Evolutionary conservation across 768 basidiomycete genomes (phyloP).

Genomic region (Kwoniella botswanensis): DNA sequence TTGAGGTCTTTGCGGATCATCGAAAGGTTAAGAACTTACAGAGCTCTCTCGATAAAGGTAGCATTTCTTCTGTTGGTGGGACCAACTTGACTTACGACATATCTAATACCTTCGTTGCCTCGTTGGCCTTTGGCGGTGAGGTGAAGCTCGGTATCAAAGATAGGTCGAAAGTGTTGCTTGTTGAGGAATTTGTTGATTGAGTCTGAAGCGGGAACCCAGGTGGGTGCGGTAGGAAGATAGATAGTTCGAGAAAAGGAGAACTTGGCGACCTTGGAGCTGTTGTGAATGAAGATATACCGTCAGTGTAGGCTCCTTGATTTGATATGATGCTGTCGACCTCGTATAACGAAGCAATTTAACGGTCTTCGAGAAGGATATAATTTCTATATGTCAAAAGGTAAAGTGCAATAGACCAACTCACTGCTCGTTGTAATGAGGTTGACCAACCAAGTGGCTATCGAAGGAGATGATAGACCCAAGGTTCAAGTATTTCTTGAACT

Average conservation of each 20-base stretch:
- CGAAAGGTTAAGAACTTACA: slow-evolving; percentile 27
- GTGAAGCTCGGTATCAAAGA: slow-evolving; percentile 24
- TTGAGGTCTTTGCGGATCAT: background rate
- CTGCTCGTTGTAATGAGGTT: slow-evolving; percentile 36
- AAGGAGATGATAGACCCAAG: slow-evolving; percentile 21
- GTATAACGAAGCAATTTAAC: too few relatives aligned
- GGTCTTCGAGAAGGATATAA: too few relatives aligned
- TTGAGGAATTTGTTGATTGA: slow-evolving; percentile 16
- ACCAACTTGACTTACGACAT: slow-evolving; percentile 42
- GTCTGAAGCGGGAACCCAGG: slow-evolving; percentile 24
- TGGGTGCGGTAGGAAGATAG: slow-evolving; percentile 26
- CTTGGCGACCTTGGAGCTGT: slow-evolving; percentile 26
- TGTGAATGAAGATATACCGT: too few relatives aligned
- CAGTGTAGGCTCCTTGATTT: too few relatives aligned
- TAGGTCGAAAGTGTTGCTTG: slow-evolving; percentile 13
- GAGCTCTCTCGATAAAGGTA: slow-evolving; percentile 21
- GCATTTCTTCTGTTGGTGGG: slow-evolving; percentile 19
- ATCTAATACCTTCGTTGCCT: slow-evolving; percentile 14
- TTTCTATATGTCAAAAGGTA: too few relatives aligned
- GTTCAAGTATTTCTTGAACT: slow-evolving; percentile 33
- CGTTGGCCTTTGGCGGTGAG: slow-evolving; percentile 26
- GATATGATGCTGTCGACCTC: too few relatives aligned
- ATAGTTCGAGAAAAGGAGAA: slow-evolving; percentile 30
- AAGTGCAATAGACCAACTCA: slow-evolving; percentile 12
- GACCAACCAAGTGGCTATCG: slow-evolving; percentile 23